A percentile compares a stretch with the other conserved stretches of the same genome.
Conservation (phyloP, 768 basidiomycete genomes). For the Phlebiopsis gigantea region DNA sequence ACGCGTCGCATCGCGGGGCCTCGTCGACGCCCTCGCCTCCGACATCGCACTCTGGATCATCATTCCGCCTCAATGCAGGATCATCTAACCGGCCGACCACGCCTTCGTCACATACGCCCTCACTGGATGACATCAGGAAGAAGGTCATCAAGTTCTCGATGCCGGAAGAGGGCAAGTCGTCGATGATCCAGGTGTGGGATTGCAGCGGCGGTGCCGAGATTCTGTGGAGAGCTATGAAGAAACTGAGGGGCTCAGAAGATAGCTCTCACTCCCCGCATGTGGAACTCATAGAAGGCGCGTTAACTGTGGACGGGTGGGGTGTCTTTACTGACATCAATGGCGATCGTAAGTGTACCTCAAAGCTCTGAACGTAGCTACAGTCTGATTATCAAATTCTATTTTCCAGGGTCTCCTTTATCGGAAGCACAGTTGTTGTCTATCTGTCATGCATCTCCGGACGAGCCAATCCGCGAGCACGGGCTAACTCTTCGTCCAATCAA, state of each 20-base stretch:
- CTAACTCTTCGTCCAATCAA: slow-evolving; percentile 65
- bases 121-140: slow-evolving; percentile 73
- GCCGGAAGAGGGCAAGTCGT: slow-evolving; percentile 70
- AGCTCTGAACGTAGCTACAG: not conserved
- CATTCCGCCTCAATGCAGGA: slow-evolving; percentile 57
- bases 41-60: slow-evolving; percentile 23
- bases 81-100: slow-evolving; percentile 45
- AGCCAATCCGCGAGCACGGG: slow-evolving; percentile 75
- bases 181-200: slow-evolving; percentile 69
- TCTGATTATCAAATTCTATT: not conserved
- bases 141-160: slow-evolving; percentile 87
- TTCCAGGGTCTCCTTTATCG: slow-evolving; percentile 64
- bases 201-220: slow-evolving; percentile 83
- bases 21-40: slow-evolving; percentile 44
- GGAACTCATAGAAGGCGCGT: slow-evolving; percentile 67
- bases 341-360: slow-evolving; percentile 36
- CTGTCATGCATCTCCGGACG: slow-evolving; percentile 76
- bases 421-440: slow-evolving; percentile 78
- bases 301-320: slow-evolving; percentile 87
- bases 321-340: slow-evolving; percentile 64
- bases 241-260: slow-evolving; percentile 53
- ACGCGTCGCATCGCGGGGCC: slow-evolving; percentile 25
- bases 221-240: slow-evolving; percentile 83
- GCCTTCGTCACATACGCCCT: slow-evolving; percentile 40
- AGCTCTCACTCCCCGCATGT: slow-evolving; percentile 39